Evolutionary conservation across 129 eudicot genomes (phyloP), one percentile per base, ranked within the genome.

Genomic region (Escallonia herrerae): DNA sequence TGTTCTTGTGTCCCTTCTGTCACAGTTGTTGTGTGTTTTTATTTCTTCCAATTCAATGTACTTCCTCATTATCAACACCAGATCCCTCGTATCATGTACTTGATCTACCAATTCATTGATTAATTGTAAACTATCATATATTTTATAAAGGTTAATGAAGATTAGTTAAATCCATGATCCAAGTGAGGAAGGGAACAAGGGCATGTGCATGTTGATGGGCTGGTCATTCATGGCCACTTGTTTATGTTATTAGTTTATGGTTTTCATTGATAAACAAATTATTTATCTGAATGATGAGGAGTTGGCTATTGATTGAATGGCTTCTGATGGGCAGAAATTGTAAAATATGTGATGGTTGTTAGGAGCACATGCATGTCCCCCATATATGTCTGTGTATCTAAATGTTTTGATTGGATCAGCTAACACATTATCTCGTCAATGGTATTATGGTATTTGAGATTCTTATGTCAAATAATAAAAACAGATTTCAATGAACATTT

Each of bases 201-300:
- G 56, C 91, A 85, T 85, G 91, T 85, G 91, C 79, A 64, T 81
- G 74, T 56, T 62, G 2, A 75, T 75, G 74, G 80, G 78, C 60
- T 65, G 52, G 55, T 66, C 14, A 50, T 49, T 73, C 41, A 51
- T 49, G 9, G 15, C 55, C 76, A 62, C 11, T 60, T 59, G 33
- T 70, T 60, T 53, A 72, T 49, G 33, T 14, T 15, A 62, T 43
- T 70, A 22, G 43, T 69, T 57, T 49, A 70, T 45, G 8, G 4
- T 13, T 41, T 15, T 45, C 0, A 22, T 39, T 9, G 39, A 45
- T 9, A 14, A 5, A 33, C 1, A 48, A 45, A 22, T 15, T 57
- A 57, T 57, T 5, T 44, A 44, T 15, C 22, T 63, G 13, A 8
- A 7, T 63, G 38, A 10, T 63, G 6, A 63, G 50, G 5, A 48